A percentile compares a stretch with the other conserved stretches of the same genome.
These are phyloP conservation scores for Pythium rhizo-oryzae DNA, from an alignment of 352 stramenopile genomes.

Conservation along the genomic window DNA sequence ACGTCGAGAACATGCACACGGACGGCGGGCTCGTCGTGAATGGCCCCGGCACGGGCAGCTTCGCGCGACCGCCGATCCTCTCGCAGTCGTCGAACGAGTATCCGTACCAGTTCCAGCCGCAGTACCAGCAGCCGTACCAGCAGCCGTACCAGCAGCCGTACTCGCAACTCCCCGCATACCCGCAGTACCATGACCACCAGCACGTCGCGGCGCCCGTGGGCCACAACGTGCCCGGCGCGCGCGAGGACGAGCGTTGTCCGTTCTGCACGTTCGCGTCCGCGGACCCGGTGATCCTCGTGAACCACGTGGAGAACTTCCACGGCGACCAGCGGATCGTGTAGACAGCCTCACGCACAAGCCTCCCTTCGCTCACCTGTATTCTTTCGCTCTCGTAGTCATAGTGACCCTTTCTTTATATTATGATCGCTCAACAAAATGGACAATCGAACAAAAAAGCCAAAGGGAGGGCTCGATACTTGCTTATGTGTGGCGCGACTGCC, in stretches of 20 bases:
- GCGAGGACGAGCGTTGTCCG: constrained; percentile 52
- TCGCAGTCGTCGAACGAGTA: background rate
- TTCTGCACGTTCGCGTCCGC: constrained; percentile 57
- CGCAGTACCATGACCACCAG: constrained; percentile 19
- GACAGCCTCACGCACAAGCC: background rate
- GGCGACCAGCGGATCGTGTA: constrained; percentile 31
- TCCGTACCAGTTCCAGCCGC: constrained; percentile 20
- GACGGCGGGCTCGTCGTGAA: constrained; percentile 15
- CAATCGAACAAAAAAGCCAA: background rate
- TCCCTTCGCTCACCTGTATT: no score
- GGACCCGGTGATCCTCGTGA: constrained; percentile 72
- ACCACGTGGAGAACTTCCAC: constrained; percentile 79
- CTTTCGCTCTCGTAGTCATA: background rate
- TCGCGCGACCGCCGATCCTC: constrained; percentile 20
- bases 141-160: constrained; percentile 5
- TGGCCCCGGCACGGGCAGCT: constrained; percentile 5
- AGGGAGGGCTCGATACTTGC: background rate
- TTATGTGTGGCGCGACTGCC: background rate
- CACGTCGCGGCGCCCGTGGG: constrained; percentile 25
- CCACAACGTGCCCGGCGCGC: constrained; percentile 2
- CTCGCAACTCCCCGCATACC: constrained; percentile 17
- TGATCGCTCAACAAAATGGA: background rate
- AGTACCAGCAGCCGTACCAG: no score
- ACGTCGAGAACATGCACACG: constrained; percentile 58
- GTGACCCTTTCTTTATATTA: background rate